Evolutionary conservation across 2,329 filamentous ascomycete species (phyloP), one percentile per base, ranked within the genome.

Genomic region (Parafenestella ontariensis): DNA sequence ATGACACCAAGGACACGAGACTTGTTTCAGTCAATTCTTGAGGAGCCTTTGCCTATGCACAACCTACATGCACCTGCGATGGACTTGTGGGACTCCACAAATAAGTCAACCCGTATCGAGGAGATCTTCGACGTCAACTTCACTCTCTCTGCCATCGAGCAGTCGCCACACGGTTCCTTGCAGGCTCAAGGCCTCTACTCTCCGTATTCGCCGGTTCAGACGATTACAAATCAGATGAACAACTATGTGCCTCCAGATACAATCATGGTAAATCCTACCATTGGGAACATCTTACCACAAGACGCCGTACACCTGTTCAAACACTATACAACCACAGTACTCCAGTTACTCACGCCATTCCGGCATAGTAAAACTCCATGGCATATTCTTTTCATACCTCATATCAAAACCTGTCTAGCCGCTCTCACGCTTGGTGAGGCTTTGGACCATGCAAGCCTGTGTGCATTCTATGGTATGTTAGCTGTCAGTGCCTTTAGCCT

Each of bases 401-500:
- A 77, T 39, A 74, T 74, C 0, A 76, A 80, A 2, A 72, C 76
- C 28, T 77, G 76, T 0, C 71, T 80, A 40, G 79, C 78, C 1
- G 77, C 78, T 37, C 52, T 81, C 0, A 75, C 76, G 0, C 63
- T 81, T 0, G 78, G 77, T 37, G 78, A 79, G 13, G 55, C 62
- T 1, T 63, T 77, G 0, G 76, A 74, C 11, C 69, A 77, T 49
- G 77, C 78, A 0, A 70, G 75, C 17, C 66, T 73, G 4, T 74
- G 73, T 1, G 72, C 76, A 8, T 74, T 81, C 15, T 77, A 76
- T 31, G 74, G 74, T 0, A 73, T 78, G 0, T 59, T 82, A 2
- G 73, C 79, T 1, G 76, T 79, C 6, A 79, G 78, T 37, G 79
- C 79, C 0, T 76, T 79, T n/a, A 77, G 77, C 34, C 61, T 80